Evolutionary conservation across 2,329 filamentous ascomycete species (phyloP), one percentile per base, ranked within the genome.

Genomic region (Fusarium neocosmosporiellum): DNA sequence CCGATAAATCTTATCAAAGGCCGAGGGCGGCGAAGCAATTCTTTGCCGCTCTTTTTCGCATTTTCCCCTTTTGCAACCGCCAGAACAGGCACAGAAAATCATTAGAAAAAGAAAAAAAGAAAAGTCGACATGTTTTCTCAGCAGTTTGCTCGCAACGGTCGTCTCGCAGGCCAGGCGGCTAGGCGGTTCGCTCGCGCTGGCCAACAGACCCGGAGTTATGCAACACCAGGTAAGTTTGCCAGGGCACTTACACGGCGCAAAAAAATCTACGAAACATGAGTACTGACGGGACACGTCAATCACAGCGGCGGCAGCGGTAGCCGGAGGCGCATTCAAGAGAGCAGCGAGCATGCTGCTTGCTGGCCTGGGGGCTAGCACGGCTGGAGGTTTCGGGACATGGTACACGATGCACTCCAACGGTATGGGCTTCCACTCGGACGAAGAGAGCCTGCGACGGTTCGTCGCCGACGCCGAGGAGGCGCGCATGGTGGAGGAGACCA

Each of bases 401-500:
- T 79, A 82, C 63, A 75, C 75, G 27, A 76, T 84, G 76, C 78
- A 77, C 37, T 72, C 74, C 54, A 78, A 77, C 63, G 81, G 82
- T 53, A 73, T 84, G 75, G 81, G 82, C 54, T 83, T 84, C 73
- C 81, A 82, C 78, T 84, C 72, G 33, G 93, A 97, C 83, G 90
- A 89, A 77, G 93, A 97, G 75, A 93, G 93, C 24, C 88, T 96
- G 69, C 80, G 82, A 6, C 85, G 92, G 73, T 98, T 90, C 85
- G 82, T 82, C 5, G 89, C 89, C 16, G 71, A 67, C 62, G 89
- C 90, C 79, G 88, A 87, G 13, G 83, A 88, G 63, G 81, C 86
- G 31, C 83, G 78, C 71, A 87, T 89, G 70, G 89, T 97, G 76
- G 92, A 98, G 74, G 86, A 90, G 10, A 88, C 89, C 78, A 94